These are phyloP conservation scores for Flaveria linearis DNA, from an alignment of 129 eudicot genomes.

Conservation along the genomic window DNA sequence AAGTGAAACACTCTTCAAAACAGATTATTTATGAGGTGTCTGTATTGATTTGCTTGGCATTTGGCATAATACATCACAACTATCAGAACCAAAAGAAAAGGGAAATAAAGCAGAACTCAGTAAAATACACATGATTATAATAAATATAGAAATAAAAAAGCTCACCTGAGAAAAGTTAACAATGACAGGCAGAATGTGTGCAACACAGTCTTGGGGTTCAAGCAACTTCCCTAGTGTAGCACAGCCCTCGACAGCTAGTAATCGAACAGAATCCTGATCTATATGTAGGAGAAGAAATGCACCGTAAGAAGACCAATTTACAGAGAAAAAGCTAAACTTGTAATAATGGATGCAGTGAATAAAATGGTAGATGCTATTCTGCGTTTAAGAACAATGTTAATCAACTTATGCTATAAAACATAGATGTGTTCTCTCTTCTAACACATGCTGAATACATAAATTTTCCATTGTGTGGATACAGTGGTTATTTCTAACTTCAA, in stretches of 20 bases:
- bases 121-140: not conserved
- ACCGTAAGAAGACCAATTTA: slow-evolving; percentile 10
- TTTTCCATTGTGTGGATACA: not conserved
- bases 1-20: too few relatives aligned
- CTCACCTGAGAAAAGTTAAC: slow-evolving; percentile 91
- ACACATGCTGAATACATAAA: not conserved
- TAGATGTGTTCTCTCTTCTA: not conserved
- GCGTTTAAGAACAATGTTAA: not conserved
- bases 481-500: slow-evolving; percentile 7
- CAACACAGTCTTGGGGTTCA: slow-evolving; percentile 93
- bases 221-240: slow-evolving; percentile 98
- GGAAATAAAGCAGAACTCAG: too few relatives aligned
- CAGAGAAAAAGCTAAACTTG: slow-evolving; percentile 12
- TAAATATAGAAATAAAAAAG: not conserved
- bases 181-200: slow-evolving; percentile 94
- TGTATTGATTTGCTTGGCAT: too few relatives aligned
- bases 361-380: slow-evolving; percentile 10
- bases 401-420: slow-evolving; percentile 11
- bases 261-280: slow-evolving; percentile 99
- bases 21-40: too few relatives aligned
- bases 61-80: too few relatives aligned
- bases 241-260: slow-evolving; percentile 99
- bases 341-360: slow-evolving; percentile 7
- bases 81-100: too few relatives aligned
- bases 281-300: slow-evolving; percentile 19